A percentile compares a stretch with the other conserved stretches of the same genome.
Evolutionary conservation across 1,284 basidiomycete genomes (phyloP).

Genomic region (Leccinum subrobustum): DNA sequence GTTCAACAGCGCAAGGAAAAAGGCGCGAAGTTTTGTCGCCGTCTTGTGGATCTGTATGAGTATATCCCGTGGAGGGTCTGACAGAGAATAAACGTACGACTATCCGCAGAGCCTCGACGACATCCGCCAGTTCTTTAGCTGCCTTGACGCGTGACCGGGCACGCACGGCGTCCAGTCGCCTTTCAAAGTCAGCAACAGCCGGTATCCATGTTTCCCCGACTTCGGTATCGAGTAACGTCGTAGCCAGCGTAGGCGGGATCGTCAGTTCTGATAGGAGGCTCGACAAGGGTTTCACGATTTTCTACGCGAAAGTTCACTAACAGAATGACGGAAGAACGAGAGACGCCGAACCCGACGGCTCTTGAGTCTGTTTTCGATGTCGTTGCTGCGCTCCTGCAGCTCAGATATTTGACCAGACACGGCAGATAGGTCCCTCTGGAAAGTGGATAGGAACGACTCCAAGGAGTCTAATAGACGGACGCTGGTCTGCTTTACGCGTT

Average conservation of each 20-base stretch:
- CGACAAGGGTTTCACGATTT: slow-evolving; percentile 85
- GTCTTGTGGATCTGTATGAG: slow-evolving; percentile 50
- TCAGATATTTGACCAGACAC: slow-evolving; percentile 96
- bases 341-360: slow-evolving; percentile 67
- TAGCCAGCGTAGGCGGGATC: slow-evolving; percentile 79
- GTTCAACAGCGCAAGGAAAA: slow-evolving; percentile 81
- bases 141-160: slow-evolving; percentile 80
- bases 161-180: slow-evolving; percentile 66
- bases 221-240: slow-evolving; percentile 79
- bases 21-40: slow-evolving; percentile 83
- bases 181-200: slow-evolving; percentile 79
- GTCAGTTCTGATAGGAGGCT: slow-evolving; percentile 79
- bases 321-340: not conserved
- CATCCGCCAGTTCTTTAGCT: slow-evolving; percentile 76
- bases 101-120: slow-evolving; percentile 83
- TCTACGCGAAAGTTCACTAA: slow-evolving; percentile 45
- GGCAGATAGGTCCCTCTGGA: slow-evolving; percentile 89
- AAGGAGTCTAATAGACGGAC: slow-evolving; percentile 79
- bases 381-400: slow-evolving; percentile 85
- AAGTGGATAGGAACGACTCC: slow-evolving; percentile 89
- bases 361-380: slow-evolving; percentile 85
- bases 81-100: slow-evolving; percentile 52
- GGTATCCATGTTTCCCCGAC: slow-evolving; percentile 85
- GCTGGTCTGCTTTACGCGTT: slow-evolving; percentile 54
- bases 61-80: not conserved